Conservation (phyloP, 768 basidiomycete genomes). For the Leccinum rimulosum region DNA sequence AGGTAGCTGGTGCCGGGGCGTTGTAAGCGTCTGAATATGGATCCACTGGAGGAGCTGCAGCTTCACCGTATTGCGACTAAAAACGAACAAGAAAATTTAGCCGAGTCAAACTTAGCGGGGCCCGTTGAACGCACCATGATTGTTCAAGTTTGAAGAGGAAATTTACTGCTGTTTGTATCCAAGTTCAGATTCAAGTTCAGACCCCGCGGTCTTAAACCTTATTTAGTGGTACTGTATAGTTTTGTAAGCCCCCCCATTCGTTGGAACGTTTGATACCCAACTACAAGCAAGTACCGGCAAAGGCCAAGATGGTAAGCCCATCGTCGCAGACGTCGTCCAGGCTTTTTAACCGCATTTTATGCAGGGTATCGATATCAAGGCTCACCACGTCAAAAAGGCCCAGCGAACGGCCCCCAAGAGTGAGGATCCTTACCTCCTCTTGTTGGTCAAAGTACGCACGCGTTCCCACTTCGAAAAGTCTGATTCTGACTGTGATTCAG, state of each 20-base stretch:
- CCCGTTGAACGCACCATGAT: constrained; percentile 55
- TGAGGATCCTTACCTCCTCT: constrained; percentile 98
- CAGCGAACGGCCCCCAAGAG: constrained; percentile 92
- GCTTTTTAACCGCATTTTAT: constrained; percentile 11
- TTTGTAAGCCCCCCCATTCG: constrained; percentile 56
- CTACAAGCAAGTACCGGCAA: constrained; percentile 53
- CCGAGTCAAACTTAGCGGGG: not conserved
- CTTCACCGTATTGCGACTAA: constrained; percentile 62
- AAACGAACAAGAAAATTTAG: constrained; percentile 7
- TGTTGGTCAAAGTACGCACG: constrained; percentile 87
- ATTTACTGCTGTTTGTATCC: constrained; percentile 47
- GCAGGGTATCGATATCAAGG: constrained; percentile 93
- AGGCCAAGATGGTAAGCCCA: constrained; percentile 82
- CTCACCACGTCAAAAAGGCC: constrained; percentile 99
- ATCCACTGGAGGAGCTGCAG: constrained; percentile 58
- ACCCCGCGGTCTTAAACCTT: constrained; percentile 35
- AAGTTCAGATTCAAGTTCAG: constrained; percentile 26
- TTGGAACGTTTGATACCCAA: constrained; percentile 25
- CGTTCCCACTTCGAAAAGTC: constrained; percentile 4
- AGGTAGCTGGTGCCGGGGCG: constrained; percentile 51
- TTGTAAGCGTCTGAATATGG: constrained; percentile 84
- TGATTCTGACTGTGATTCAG: constrained; percentile 40
- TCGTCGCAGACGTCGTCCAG: constrained; percentile 33
- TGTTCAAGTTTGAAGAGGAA: constrained; percentile 48
- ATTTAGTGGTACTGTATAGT: constrained; percentile 55